Evolutionary conservation across 139 green algal species (phyloP).

Genomic region (Auxenochlorella pyrenoidosa): DNA sequence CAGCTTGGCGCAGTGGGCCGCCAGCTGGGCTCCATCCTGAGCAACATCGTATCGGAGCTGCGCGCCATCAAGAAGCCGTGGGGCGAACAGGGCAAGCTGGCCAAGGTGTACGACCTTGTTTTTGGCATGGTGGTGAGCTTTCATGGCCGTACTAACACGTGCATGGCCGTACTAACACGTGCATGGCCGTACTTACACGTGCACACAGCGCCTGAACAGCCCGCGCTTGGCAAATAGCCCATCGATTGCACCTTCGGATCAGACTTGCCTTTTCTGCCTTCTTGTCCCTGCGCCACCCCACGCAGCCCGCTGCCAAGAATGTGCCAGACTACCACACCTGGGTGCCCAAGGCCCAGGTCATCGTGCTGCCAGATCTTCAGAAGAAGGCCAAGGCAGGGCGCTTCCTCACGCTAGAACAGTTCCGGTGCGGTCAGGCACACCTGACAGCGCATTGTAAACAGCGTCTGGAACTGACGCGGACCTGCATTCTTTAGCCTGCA

Average conservation of each 20-base stretch:
- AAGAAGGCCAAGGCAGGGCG: constrained; percentile 41
- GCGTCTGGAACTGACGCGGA: too few species aligned
- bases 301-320: not conserved
- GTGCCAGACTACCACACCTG: constrained; percentile 60
- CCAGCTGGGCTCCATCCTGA: constrained; percentile 29
- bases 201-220: too few species aligned
- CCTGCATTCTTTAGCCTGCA: too few species aligned
- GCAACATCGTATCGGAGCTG: constrained; percentile 5
- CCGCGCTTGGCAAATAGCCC: too few species aligned
- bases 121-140: constrained; percentile 12
- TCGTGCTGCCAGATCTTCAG: constrained; percentile 59
- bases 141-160: too few species aligned
- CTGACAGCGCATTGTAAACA: not conserved
- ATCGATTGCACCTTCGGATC: too few species aligned
- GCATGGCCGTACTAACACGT: too few species aligned
- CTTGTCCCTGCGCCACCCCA: not conserved
- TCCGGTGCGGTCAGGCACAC: constrained; percentile 6
- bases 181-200: too few species aligned
- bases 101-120: not conserved
- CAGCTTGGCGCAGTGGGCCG: constrained; percentile 23
- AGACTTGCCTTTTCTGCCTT: not conserved
- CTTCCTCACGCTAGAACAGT: constrained; percentile 51
- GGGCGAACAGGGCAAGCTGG: not conserved
- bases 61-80: constrained; percentile 2
- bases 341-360: constrained; percentile 55